A percentile compares a stretch with the other conserved stretches of the same genome.
These are phyloP conservation scores for Berberis thunbergii DNA, from an alignment of 164 flowering plant genomes.

Conservation along the genomic window DNA sequence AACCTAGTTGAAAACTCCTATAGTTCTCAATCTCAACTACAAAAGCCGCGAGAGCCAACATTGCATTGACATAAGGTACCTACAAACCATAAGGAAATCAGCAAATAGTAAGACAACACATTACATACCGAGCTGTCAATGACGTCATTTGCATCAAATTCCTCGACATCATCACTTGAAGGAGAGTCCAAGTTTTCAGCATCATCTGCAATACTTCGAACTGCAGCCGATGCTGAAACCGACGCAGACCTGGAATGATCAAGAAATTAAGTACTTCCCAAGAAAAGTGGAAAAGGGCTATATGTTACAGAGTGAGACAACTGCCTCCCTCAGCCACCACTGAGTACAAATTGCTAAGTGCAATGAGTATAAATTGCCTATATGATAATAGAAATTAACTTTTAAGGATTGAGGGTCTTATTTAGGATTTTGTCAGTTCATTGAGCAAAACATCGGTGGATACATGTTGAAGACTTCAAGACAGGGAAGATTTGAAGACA, in stretches of 20 bases:
- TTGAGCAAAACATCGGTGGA: too few relatives aligned
- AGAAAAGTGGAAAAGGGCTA: background rate
- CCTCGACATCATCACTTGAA: constrained; percentile 59
- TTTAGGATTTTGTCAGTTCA: too few relatives aligned
- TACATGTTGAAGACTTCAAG: too few relatives aligned
- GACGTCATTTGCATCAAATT: constrained; percentile 34
- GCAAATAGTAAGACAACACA: constrained; percentile 6
- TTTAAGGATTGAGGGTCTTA: too few relatives aligned
- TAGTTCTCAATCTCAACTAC: background rate
- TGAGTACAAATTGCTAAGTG: too few relatives aligned
- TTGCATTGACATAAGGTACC: background rate
- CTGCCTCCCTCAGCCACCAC: too few relatives aligned
- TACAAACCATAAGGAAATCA: background rate
- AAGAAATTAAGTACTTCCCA: background rate
- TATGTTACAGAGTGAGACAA: background rate
- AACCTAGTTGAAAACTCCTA: background rate
- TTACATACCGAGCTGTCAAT: constrained; percentile 60
- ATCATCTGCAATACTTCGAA: constrained; percentile 42
- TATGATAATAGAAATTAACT: too few relatives aligned
- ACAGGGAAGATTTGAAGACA: too few relatives aligned
- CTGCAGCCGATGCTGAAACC: constrained; percentile 50
- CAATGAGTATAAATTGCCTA: too few relatives aligned
- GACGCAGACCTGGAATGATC: constrained; percentile 51
- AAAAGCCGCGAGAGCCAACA: background rate
- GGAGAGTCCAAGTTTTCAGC: constrained; percentile 64